Percentiles rank a stretch among this genome's conserved stretches.
These are phyloP conservation scores for Globisporangium parvum DNA, from an alignment of 352 stramenopile species.

Conservation along the genomic window DNA sequence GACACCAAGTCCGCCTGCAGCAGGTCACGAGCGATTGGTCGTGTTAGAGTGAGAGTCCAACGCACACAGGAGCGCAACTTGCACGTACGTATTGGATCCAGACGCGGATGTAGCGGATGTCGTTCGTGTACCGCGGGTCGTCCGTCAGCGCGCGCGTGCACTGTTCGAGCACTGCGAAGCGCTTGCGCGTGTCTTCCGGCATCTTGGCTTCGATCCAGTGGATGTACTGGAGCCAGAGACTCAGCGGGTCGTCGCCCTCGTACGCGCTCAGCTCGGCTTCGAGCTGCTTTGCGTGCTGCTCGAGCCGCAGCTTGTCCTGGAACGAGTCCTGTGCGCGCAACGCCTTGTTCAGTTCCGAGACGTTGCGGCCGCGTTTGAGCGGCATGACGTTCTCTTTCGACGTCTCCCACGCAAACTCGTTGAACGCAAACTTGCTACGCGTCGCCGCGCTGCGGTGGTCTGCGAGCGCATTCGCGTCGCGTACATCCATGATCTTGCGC, in stretches of 20 bases:
- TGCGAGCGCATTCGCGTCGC: constrained; percentile 8
- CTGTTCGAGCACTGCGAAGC: constrained; percentile 67
- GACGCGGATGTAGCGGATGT: constrained; percentile 73
- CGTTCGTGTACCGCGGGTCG: constrained; percentile 57
- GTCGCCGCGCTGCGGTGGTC: constrained; percentile 1
- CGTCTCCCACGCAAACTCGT: constrained; percentile 76
- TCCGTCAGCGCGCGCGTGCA: constrained; percentile 70
- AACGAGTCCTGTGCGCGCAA: constrained; percentile 59
- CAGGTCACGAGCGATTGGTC: constrained; percentile 1
- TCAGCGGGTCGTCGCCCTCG: constrained; percentile 58
- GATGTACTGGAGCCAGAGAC: constrained; percentile 66
- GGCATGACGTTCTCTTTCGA: constrained; percentile 88
- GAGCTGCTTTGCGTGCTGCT: constrained; percentile 44
- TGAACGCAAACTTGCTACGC: constrained; percentile 4
- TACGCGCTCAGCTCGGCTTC: constrained; percentile 44
- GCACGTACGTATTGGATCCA: constrained; percentile 85
- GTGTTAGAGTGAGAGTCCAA: neutral
- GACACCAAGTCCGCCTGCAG: constrained; percentile 73
- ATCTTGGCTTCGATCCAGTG: constrained; percentile 78
- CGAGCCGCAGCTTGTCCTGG: constrained; percentile 48
- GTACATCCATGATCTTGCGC: constrained; percentile 31
- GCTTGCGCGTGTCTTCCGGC: constrained; percentile 79
- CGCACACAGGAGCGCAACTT: neutral
- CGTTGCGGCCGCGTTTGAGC: constrained; percentile 71
- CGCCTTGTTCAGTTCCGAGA: constrained; percentile 70